A percentile compares a stretch with the other conserved stretches of the same genome.
Conservation (phyloP, 192 early-diverging fungal genomes). For the Chytriomyces sp. region DNA sequence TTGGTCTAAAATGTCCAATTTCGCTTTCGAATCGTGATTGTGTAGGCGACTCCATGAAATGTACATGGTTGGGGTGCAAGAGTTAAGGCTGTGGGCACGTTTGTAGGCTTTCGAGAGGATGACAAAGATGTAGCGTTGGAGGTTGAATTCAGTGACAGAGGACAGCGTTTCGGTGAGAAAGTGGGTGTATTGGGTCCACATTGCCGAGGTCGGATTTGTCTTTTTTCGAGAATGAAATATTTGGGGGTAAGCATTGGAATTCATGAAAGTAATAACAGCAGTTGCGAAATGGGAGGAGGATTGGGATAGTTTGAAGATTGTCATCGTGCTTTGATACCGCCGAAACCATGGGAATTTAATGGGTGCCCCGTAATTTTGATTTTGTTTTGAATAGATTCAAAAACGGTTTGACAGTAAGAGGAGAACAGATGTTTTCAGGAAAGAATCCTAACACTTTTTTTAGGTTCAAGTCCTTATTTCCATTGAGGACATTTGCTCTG, state of each 20-base stretch:
- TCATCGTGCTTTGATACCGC: conserved; percentile 15
- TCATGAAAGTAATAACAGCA: neutral
- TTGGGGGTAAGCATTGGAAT: neutral
- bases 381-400: neutral
- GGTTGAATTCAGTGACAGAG: conserved; percentile 56
- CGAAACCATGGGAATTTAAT: conserved; percentile 8
- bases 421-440: neutral
- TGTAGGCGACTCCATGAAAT: conserved; percentile 56
- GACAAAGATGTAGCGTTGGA: conserved; percentile 64
- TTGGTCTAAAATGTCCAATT: neutral
- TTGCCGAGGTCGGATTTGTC: conserved; percentile 47
- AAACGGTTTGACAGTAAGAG: conserved; percentile 12
- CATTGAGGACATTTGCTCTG: neutral
- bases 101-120: conserved; percentile 60
- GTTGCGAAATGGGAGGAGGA: neutral
- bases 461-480: no score
- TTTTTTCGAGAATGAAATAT: neutral
- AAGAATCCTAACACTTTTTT: no score
- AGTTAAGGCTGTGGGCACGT: conserved; percentile 47
- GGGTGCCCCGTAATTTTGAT: neutral
- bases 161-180: conserved; percentile 62
- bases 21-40: conserved; percentile 35
- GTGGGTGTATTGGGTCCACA: conserved; percentile 68
- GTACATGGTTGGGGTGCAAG: conserved; percentile 59
- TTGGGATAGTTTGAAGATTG: neutral